Evolutionary conservation across 2,329 filamentous ascomycete species (phyloP).

Genomic region (Decorospora gaudefroyi): DNA sequence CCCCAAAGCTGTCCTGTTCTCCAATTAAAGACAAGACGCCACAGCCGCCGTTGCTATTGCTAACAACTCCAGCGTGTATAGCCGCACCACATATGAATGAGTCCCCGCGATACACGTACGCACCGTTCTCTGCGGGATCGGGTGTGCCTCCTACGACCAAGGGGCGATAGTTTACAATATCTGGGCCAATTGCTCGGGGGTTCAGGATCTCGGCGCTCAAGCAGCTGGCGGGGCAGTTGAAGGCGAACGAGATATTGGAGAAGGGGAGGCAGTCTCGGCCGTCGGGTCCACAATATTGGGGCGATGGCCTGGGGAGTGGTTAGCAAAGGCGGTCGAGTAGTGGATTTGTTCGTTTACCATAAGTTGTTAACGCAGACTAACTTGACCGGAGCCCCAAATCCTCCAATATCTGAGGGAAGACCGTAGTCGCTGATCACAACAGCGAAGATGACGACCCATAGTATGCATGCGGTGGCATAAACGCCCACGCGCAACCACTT

Average conservation of each 20-base stretch:
- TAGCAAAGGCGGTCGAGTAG: too few relatives aligned
- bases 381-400: slow-evolving; percentile 67
- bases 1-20: slow-evolving; percentile 29
- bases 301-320: slow-evolving; percentile 32
- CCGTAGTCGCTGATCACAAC: slow-evolving; percentile 67
- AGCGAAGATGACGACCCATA: slow-evolving; percentile 71
- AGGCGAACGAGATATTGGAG: slow-evolving; percentile 56
- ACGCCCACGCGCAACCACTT: slow-evolving; percentile 60
- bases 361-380: slow-evolving; percentile 70
- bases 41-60: slow-evolving; percentile 40
- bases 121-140: slow-evolving; percentile 3
- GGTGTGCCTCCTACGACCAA: slow-evolving; percentile 67
- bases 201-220: slow-evolving; percentile 53
- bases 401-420: slow-evolving; percentile 62
- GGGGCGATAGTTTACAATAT: slow-evolving; percentile 66
- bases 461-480: slow-evolving; percentile 60
- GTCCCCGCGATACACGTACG: slow-evolving; percentile 42
- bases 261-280: slow-evolving; percentile 62
- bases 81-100: slow-evolving; percentile 47
- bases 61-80: slow-evolving; percentile 43
- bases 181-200: slow-evolving; percentile 58
- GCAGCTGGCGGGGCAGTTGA: slow-evolving; percentile 62
- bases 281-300: slow-evolving; percentile 55
- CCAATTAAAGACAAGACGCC: slow-evolving; percentile 39
- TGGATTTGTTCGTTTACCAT: too few relatives aligned